Percentiles rank a stretch among this genome's conserved stretches.
These are phyloP conservation scores for Taxillus chinensis DNA, from an alignment of 164 flowering plant genomes.

Conservation along the genomic window DNA sequence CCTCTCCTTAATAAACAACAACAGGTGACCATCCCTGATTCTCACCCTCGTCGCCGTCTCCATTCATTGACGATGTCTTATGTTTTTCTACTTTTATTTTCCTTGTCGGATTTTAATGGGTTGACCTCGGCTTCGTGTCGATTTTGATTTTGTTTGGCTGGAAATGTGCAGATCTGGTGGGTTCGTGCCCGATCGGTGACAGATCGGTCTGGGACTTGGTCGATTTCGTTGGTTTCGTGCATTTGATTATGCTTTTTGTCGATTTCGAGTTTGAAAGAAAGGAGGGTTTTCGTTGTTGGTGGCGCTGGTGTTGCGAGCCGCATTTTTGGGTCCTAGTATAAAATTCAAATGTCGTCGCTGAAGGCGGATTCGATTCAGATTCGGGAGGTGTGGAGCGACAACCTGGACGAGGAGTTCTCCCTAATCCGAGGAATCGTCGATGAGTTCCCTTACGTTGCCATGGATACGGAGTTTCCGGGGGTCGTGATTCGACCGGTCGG, in stretches of 20 bases:
- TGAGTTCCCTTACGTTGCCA: slow-evolving; percentile 21
- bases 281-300: not conserved
- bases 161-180: not conserved
- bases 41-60: no score
- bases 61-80: no score
- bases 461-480: slow-evolving; percentile 37
- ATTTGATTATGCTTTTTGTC: not conserved
- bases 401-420: slow-evolving; percentile 19
- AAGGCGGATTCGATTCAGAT: slow-evolving; percentile 23
- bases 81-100: no score
- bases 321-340: not conserved
- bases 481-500: slow-evolving; percentile 24
- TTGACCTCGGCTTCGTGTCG: not conserved
- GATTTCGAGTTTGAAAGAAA: not conserved
- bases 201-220: not conserved
- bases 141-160: not conserved
- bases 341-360: slow-evolving; percentile 16
- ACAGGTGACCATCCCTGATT: no score
- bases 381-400: slow-evolving; percentile 28
- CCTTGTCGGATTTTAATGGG: no score
- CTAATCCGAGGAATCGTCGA: slow-evolving; percentile 21
- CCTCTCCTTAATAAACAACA: no score
- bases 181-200: not conserved
- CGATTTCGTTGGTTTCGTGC: not conserved
- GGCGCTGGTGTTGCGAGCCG: not conserved